Percentiles rank a stretch among this genome's conserved stretches.
Evolutionary conservation across 305 asterid species (phyloP).

Genomic region (Salvia sclarea): DNA sequence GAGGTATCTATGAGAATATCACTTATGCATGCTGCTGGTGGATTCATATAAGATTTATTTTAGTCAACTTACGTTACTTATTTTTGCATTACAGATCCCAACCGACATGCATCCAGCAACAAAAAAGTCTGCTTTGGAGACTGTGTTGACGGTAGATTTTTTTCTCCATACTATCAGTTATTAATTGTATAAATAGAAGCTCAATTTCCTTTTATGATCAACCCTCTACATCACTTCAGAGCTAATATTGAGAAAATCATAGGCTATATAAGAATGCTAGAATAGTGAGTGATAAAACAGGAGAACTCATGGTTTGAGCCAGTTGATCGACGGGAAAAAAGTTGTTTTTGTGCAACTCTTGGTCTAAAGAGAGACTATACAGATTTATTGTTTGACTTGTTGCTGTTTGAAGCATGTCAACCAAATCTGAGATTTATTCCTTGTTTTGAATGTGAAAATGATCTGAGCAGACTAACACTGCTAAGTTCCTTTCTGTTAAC

Average conservation of each 20-base stretch:
- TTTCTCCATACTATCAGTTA: constrained; percentile 23
- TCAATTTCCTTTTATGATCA: background rate
- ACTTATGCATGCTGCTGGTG: constrained; percentile 18
- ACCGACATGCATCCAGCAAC: constrained; percentile 83
- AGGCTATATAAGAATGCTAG: background rate
- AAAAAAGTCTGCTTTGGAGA: constrained; percentile 81
- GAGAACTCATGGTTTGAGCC: constrained; percentile 11
- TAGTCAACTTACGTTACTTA: constrained; percentile 27
- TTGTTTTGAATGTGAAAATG: constrained; percentile 2
- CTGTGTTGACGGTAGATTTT: constrained; percentile 84
- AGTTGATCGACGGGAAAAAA: background rate
- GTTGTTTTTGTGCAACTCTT: background rate
- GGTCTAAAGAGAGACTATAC: background rate
- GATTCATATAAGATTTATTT: constrained; percentile 16
- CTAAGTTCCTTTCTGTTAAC: background rate
- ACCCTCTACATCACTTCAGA: constrained; percentile 2
- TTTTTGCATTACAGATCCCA: constrained; percentile 72
- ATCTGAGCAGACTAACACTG: background rate
- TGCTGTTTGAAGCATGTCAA: background rate
- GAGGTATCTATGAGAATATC: constrained; percentile 9
- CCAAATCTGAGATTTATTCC: background rate
- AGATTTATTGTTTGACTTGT: background rate
- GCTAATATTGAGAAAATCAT: constrained; percentile 15
- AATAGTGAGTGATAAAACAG: constrained; percentile 6
- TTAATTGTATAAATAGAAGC: constrained; percentile 5